Evolutionary conservation across 2,329 filamentous ascomycete genomes (phyloP), one percentile per base, ranked within the genome.

Genomic region (Trematosphaeria pertusa): DNA sequence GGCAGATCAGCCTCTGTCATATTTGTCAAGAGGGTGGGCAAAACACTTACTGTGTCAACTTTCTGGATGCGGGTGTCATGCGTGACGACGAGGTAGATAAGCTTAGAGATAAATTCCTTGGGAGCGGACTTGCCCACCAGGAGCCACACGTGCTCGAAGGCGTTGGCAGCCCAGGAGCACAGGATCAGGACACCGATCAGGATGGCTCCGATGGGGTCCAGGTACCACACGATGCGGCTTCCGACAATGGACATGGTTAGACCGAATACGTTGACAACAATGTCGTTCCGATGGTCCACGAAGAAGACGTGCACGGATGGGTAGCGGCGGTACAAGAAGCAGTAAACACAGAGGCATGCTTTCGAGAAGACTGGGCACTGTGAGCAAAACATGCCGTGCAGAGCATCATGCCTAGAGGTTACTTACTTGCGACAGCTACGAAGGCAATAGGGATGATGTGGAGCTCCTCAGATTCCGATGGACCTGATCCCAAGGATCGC

Each of bases 101-200:
- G 71, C 69, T 82, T 82, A 45, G 78, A 77, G 51, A 82, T 73
- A 56, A 80, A 82, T 43, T 81, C 79, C 15, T 76, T 76, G 2
- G 81, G 81, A n/a, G 83, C 83, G 2, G 81, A 76, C 54, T 84
- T 84, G 43, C 83, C 83, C 1, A 85, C 83, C 4, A 86, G 74
- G 18, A 85, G 75, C 75, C 80, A 82, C 11, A 86, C 80, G 52
- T 86, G 81, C 53, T 85, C 83, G 45, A 81, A 82, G 3, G 82
- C 82, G 37, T 85, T 85, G 41, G 78, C 68, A 9, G 79, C 75
- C 83, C 83, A 86, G 15, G 83, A 85, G 59, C 80, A 79, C 48
- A 85, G 76, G 55, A 86, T 84, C 54, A 85, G 74, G 22, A 85
- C 67, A 5, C 81, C 83, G 43, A 86, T 84, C 41, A 80, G 69